Base-by-base conservation (phyloP, 2,329 filamentous ascomycete genomes). In the Nannizziopsis arthrosporioides region DNA sequence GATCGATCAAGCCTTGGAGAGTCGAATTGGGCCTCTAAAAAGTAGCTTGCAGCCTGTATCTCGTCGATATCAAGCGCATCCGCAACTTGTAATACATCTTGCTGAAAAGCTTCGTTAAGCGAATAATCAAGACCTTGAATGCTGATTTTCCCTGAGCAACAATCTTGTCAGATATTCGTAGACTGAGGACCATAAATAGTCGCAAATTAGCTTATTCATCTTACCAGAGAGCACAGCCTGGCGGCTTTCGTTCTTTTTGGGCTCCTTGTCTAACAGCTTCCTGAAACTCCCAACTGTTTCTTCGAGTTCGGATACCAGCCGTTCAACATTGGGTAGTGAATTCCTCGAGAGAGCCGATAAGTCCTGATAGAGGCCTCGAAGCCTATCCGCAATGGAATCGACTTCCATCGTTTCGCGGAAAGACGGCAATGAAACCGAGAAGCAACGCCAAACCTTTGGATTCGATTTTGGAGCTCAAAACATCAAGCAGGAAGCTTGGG, bases 11-110 rank as follows among this genome's bases (percentile, higher is more conserved):
- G 72, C 12, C 77, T 72, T 39, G 77, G 73, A 12, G 80, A 74
- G 56, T 89, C 82, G 34, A 80, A 75, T 61, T 85, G 77, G 14
- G 85, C 81, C 48, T 82, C 80, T 44, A 93, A 70, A 49, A 94
- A 78, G 43, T 92, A 76, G 55, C 77, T 75, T 8, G 87, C 85
- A 14, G 90, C 84, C 57, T 92, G 79, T 49, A 94, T 63, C 66
- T 98, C 93, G 67, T 98, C 89, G 45, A 98, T 73, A 59, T 94
- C 82, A 53, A 95, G 73, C 56, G 87, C 85, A 64, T 96, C 89
- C 48, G 90, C 85, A 34, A 98, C 73, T 57, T 86, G 78, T 30
- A 94, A 73, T 18, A 81, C 78, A 56, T 83, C 80, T 64, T 94
- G 83, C 61, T 90, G 81, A 66, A 98, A 96, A 53, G 87, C 81